phyloP scores from a whole-genome alignment of 2,329 filamentous ascomycete species.

The Colletotrichum sp. region DNA sequence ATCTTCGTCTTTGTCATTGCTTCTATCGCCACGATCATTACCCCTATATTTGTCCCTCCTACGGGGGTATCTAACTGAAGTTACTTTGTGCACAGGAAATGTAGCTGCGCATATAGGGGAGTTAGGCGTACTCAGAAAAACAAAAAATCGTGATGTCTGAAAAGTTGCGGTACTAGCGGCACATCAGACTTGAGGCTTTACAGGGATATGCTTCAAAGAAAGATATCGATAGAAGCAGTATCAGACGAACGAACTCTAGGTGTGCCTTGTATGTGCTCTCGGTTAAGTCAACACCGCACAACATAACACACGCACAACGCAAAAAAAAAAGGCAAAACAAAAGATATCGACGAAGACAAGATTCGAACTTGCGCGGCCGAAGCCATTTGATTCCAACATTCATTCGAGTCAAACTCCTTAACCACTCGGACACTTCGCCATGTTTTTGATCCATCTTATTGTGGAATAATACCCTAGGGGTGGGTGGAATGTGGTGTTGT shows the following conservation, averaged over 20 bases:
- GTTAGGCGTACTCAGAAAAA: too few relatives aligned
- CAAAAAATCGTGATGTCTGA: too few relatives aligned
- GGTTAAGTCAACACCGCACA: background rate
- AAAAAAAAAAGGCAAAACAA: background rate
- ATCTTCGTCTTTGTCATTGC: too few relatives aligned
- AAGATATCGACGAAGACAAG: background rate
- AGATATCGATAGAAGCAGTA: background rate
- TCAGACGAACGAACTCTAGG: background rate
- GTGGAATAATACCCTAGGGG: background rate
- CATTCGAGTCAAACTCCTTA: background rate
- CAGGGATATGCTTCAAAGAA: background rate
- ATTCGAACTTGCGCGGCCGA: conserved; percentile 20
- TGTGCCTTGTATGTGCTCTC: background rate
- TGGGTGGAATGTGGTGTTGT: background rate
- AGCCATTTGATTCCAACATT: background rate
- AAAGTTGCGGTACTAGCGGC: background rate
- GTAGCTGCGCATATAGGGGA: too few relatives aligned
- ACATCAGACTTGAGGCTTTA: background rate
- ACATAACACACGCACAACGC: background rate
- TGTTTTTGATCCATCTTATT: background rate
- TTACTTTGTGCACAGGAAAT: too few relatives aligned
- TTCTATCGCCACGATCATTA: too few relatives aligned
- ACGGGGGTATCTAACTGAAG: too few relatives aligned
- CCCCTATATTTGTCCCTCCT: too few relatives aligned
- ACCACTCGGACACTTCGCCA: conserved; percentile 16